Evolutionary conservation across 495 filamentous ascomycete species (phyloP), one percentile per base, ranked within the genome.

Genomic region (Echria macrotheca): DNA sequence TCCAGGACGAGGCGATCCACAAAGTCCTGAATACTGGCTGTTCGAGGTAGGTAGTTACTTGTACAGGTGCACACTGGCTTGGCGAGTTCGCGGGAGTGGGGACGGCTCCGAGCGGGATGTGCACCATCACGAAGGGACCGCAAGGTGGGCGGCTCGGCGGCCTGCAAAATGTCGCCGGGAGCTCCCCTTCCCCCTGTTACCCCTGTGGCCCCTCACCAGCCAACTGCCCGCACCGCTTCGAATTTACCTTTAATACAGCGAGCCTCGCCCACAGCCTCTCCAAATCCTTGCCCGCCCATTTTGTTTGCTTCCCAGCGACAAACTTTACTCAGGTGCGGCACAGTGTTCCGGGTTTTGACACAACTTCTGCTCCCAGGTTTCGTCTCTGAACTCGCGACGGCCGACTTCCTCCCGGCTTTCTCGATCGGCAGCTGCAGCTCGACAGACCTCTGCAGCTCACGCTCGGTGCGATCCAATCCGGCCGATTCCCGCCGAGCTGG

Each of bases 231-330:
- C 43, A 45, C 28, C 17, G 23, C 40, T n/a, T 17, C 23, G 41
- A 43, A 24, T 25, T 46, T 24, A 22, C 44, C 37, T 48, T 40
- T 39, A 48, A 35, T 38, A 15, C 46, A 48, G 46, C 46, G 10
- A 48, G 46, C 33, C 46, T 48, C 44, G 46, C 46, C 46, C 46
- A 18, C 25, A 21, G 46, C 22, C 45, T 32, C 21, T 36, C 35
- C 43, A 17, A 22, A 48, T 35, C 46, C 46, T 48, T 48, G 46
- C 46, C 24, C 24, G 19, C n/a, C n/a, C n/a, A n/a, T 22, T n/a
- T 11, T 37, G 11, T 9, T 14, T 29, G n/a, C 21, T 39, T 23
- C 14, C 33, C 35, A 7, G 28, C 23, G 15, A 29, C 22, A 24
- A 19, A n/a, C 35, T 23, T 31, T 23, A 35, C 15, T 48, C 46